Conservation (phyloP, 345 rosid genomes). For the Eucalyptus marginata region DNA sequence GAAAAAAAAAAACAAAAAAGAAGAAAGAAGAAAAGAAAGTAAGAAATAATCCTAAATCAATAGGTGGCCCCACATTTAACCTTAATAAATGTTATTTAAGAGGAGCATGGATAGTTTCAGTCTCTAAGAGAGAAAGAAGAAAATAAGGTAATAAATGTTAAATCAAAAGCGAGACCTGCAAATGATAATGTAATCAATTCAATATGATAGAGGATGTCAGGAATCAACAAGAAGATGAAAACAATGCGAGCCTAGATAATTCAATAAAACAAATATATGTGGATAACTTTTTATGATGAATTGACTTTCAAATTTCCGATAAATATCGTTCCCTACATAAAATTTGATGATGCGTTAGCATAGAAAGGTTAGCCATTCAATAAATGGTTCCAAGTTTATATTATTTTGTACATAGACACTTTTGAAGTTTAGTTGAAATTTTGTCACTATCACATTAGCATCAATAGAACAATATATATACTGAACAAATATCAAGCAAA, state of each 20-base stretch:
- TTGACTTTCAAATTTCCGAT: not conserved
- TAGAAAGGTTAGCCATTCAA: not conserved
- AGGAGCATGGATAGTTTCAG: not conserved
- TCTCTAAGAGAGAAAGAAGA: not conserved
- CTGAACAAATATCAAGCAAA: not conserved
- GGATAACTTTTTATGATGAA: not conserved
- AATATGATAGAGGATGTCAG: too few species aligned
- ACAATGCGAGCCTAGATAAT: accelerated
- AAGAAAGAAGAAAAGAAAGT: not conserved
- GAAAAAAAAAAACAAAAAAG: too few species aligned
- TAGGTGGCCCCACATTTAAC: accelerated
- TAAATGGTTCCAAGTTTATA: not conserved
- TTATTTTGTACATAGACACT: not conserved
- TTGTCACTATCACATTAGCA: not conserved
- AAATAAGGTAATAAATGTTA: not conserved
- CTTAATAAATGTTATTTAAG: not conserved
- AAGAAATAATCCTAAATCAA: not conserved
- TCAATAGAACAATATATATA: too few species aligned
- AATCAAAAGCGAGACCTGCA: accelerated
- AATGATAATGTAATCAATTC: too few species aligned
- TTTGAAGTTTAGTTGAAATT: not conserved
- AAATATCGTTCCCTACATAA: not conserved
- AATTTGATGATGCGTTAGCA: not conserved
- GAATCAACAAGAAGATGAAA: too few species aligned
- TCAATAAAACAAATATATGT: too few species aligned